Evolutionary conservation across 169 alveolate species (phyloP), one percentile per base, ranked within the genome.

Genomic region (Plasmodium cynomolgi): DNA sequence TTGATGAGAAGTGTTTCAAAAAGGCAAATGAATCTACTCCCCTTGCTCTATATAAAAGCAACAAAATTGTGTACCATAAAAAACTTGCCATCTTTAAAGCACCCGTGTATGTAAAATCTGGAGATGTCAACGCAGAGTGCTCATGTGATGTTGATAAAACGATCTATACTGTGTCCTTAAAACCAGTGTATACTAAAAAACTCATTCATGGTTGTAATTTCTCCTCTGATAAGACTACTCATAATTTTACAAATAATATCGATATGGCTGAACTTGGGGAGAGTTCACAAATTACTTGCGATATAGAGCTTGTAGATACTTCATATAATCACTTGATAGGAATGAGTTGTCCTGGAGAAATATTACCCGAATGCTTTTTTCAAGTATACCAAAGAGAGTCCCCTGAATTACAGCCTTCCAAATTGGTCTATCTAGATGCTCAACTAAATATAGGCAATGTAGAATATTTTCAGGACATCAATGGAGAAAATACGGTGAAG

Each of bases 191-290:
- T 74, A 73, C n/a, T 31, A 77, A 85, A 33, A 85, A 74, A 13
- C 68, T 75, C n/a, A 71, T 85, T 47, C 82, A 85, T 34, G 93
- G 93, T 54, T 85, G 93, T 54, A 77, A 85, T 75, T 85, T 85
- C 31, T 85, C 93, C 9, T 29, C 84, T 2, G 84, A 75, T 54
- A 54, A 2, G 11, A 15, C 81, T 85, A 31, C 71, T 11, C 56
- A 77, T 11, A 17, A 62, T 1, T 85, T 85, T 54, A 74, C 93
- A 23, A 79, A 85, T 34, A 34, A 75, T 85, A 26, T 85, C 23
- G 80, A 85, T 39, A 44, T 85, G 29, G 39, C 31, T 44, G 31
- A 11, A 26, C 34, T 33, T 6, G 84, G 23, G 3, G 93, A 85
- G 2, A 85, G 29, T 85, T 13, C 93, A 85, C 81, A 74, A 23